Base-by-base conservation (phyloP, 345 rosid genomes). In the Eucalyptus erythrocorys region DNA sequence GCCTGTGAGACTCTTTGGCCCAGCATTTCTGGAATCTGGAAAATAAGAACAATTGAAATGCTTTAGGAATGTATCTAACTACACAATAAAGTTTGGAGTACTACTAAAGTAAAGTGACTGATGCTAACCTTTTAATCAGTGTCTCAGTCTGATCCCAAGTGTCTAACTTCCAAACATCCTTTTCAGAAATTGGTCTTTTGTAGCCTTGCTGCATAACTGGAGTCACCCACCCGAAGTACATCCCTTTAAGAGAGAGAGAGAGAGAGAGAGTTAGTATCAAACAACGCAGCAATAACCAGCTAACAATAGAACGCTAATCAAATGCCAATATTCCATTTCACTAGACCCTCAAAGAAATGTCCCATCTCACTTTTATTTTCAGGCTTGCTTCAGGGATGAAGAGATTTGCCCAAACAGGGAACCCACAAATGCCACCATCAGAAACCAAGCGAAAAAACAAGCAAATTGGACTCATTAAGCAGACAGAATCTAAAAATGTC, bases 81-180 rank as follows among this genome's bases (percentile, higher is more conserved):
- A 45, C 50, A 37, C 30, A 48, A 43, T 50, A 50, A 85, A 48
- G 49, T 84, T 40, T 80, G 19, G 85, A 87, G 64, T 85, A 89
- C 88, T 87, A 82, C 85, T 43, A 85, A 89, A 42, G 88, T 88
- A 86, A 87, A 84, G 87, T 87, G 61, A 37, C 15, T 16, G 80
- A 88, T 87, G 24, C 93, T 47, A 86, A 97, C 99, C 92, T 96
- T 85, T 91, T 91, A 64, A 93, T 92, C 88, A 95, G 93, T 88
- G 93, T 95, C 89, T 97, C 98, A n/a, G 99, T 95, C 93, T 87
- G 94, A 93, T 97, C 99, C 99, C 99, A 97, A 64, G 94, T 92
- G 91, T 95, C 99, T 89, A 97, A 92, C 91, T 95, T 95, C 99
- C 98, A 97, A 32, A 96, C 94, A 92, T 96, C 98, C 92, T 93